Conservation (phyloP, 2,329 filamentous ascomycete genomes). For the Nemania sp. region DNA sequence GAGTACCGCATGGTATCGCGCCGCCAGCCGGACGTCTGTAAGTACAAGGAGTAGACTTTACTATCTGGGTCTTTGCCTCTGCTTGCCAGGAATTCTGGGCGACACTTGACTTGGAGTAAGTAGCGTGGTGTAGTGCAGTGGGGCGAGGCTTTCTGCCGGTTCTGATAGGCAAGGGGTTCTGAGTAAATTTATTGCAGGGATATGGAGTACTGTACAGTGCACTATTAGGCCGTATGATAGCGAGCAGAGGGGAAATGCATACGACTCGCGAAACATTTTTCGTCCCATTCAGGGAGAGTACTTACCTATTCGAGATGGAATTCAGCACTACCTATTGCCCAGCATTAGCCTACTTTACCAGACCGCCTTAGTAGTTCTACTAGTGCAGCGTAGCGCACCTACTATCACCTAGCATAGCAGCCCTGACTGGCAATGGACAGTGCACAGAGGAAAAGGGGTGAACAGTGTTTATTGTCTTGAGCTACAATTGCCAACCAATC, state of each 20-base stretch:
- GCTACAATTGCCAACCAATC: too few relatives aligned
- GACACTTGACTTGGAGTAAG: constrained; percentile 11
- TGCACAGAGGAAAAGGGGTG: too few relatives aligned
- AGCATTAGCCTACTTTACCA: too few relatives aligned
- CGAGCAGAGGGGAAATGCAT: constrained; percentile 1
- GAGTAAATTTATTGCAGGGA: constrained; percentile 25
- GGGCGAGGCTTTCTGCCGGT: constrained; percentile 14
- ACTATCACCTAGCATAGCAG: too few relatives aligned
- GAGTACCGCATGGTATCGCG: constrained; percentile 10
- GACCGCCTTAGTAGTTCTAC: too few relatives aligned
- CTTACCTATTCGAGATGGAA: too few relatives aligned
- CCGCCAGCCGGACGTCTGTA: background rate
- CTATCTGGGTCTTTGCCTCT: background rate
- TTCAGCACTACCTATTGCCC: too few relatives aligned
- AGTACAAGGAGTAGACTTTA: constrained; percentile 11
- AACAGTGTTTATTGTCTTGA: too few relatives aligned
- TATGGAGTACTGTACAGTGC: background rate
- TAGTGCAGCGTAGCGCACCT: too few relatives aligned
- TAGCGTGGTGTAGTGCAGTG: constrained; percentile 21
- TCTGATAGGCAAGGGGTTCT: constrained; percentile 26
- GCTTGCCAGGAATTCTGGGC: constrained; percentile 1
- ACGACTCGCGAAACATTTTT: constrained; percentile 9
- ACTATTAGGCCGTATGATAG: constrained; percentile 12
- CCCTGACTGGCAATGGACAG: too few relatives aligned
- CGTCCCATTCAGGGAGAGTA: constrained; percentile 1